phyloP scores from a whole-genome alignment of 129 eudicot species.

The Lactuca sativa region DNA sequence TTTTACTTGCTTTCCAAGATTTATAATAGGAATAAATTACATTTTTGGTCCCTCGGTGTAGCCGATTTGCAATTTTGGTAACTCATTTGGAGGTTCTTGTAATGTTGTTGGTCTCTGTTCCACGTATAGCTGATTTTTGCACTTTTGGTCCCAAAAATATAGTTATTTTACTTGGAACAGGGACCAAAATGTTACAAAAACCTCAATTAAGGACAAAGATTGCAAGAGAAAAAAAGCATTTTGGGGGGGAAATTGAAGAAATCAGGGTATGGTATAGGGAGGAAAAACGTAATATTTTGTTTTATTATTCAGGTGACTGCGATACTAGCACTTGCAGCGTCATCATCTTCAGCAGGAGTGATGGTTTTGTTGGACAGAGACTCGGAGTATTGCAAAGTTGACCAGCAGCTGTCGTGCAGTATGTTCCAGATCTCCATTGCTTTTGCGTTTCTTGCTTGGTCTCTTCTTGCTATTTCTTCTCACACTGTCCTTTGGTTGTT shows the following conservation, averaged over 20 bases:
- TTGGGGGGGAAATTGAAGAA: too few species aligned
- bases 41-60: neutral
- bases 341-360: constrained; percentile 86
- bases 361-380: constrained; percentile 54
- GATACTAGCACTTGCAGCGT: constrained; percentile 74
- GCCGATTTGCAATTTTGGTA: neutral
- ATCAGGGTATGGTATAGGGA: too few species aligned
- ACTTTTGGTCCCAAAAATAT: too few species aligned
- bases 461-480: constrained; percentile 69
- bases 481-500: constrained; percentile 65
- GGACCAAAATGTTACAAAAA: too few species aligned
- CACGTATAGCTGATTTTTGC: too few species aligned
- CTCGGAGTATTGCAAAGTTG: constrained; percentile 45
- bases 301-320: constrained; percentile 59
- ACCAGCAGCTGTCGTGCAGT: constrained; percentile 43
- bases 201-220: too few species aligned
- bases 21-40: neutral
- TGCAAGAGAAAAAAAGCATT: too few species aligned
- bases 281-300: too few species aligned
- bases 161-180: neutral
- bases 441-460: constrained; percentile 77
- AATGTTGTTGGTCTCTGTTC: too few species aligned
- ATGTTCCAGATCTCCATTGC: constrained; percentile 65
- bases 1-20: constrained; percentile 11
- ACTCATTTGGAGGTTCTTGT: neutral